phyloP scores from a whole-genome alignment of 176 grass and related monocot species.

The Pontederia paniculata region DNA sequence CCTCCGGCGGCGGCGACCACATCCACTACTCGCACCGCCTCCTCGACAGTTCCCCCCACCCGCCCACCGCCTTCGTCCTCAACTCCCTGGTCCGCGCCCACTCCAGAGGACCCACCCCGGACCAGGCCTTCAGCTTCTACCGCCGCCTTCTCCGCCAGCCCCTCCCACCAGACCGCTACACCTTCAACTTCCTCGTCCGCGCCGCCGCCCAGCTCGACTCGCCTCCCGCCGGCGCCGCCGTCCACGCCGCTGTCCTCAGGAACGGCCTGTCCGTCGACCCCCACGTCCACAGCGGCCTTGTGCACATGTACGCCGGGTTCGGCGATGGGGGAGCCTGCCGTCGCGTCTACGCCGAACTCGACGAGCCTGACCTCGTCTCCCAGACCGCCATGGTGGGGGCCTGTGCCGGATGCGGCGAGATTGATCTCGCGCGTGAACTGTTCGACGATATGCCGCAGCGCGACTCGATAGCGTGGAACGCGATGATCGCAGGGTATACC shows the following conservation, averaged over 20 bases:
- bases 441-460: constrained; percentile 44
- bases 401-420: constrained; percentile 17
- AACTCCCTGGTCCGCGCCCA: constrained; percentile 45
- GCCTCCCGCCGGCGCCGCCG: constrained; percentile 11
- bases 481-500: constrained; percentile 56
- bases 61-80: constrained; percentile 30
- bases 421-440: constrained; percentile 39
- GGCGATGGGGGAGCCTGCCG: constrained; percentile 21
- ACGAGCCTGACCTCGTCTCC: constrained; percentile 36
- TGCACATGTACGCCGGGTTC: constrained; percentile 63
- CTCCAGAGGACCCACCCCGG: constrained; percentile 24
- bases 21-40: constrained; percentile 37
- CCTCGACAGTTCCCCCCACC: constrained; percentile 23
- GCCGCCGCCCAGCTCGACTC: constrained; percentile 17
- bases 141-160: constrained; percentile 29
- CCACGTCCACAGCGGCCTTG: constrained; percentile 54
- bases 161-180: constrained; percentile 40
- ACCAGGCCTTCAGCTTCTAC: constrained; percentile 35
- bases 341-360: constrained; percentile 33
- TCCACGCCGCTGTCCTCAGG: constrained; percentile 37
- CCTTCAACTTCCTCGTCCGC: constrained; percentile 57
- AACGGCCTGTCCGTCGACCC: constrained; percentile 35
- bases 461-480: constrained; percentile 56
- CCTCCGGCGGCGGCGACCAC: neutral
- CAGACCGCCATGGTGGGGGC: constrained; percentile 42